Evolutionary conservation across 192 early-diverging fungal species (phyloP).

Genomic region (Dissophora globulifera): DNA sequence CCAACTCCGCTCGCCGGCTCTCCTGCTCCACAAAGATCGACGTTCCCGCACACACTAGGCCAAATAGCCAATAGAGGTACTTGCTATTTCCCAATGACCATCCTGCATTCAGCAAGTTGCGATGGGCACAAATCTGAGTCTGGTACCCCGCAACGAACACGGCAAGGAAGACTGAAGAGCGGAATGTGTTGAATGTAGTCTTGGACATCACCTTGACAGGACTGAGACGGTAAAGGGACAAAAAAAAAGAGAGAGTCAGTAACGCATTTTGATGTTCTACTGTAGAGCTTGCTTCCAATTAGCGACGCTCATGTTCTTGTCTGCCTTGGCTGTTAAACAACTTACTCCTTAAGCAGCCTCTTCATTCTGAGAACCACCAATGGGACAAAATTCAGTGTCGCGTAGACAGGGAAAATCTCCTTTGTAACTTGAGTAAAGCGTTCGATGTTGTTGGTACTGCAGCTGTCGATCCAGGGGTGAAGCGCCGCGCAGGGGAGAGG

Average conservation of each 20-base stretch:
- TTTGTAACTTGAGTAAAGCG: constrained; percentile 61
- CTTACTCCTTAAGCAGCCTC: constrained; percentile 69
- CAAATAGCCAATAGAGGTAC: constrained; percentile 70
- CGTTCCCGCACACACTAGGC: constrained; percentile 59
- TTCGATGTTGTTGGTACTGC: constrained; percentile 53
- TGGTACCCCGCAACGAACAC: constrained; percentile 74
- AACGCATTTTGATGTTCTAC: no score
- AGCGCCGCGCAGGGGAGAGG: constrained; percentile 64
- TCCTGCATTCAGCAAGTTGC: constrained; percentile 60
- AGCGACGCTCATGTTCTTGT: no score
- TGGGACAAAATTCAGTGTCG: constrained; percentile 79
- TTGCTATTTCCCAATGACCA: constrained; percentile 62
- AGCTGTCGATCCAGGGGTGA: constrained; percentile 67
- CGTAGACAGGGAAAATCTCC: constrained; percentile 69
- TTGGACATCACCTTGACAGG: constrained; percentile 61
- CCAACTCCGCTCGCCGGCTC: constrained; percentile 72
- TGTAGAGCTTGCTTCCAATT: no score
- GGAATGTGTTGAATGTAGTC: constrained; percentile 64
- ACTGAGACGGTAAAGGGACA: constrained; percentile 20
- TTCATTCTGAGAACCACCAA: constrained; percentile 71
- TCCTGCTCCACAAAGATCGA: constrained; percentile 79
- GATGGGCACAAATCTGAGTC: constrained; percentile 71
- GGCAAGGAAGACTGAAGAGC: constrained; percentile 73
- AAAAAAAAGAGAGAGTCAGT: no score
- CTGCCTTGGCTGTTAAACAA: background rate